phyloP scores from a whole-genome alignment of 2,329 filamentous ascomycete genomes.

The Fusarium solani-melongenae region DNA sequence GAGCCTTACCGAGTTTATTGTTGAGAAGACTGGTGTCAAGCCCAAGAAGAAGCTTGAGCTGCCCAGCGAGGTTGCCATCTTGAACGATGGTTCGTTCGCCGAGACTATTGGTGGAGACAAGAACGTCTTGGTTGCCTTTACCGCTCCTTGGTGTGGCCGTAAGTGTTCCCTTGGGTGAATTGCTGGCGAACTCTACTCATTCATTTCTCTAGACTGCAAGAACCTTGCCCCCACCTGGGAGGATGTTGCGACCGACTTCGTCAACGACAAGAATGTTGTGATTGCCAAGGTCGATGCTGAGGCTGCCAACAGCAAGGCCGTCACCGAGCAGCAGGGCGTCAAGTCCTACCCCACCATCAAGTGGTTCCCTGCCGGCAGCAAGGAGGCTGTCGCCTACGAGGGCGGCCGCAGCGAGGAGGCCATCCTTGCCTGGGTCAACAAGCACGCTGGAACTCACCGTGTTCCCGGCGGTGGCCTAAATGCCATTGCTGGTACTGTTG shows the following conservation, averaged over 20 bases:
- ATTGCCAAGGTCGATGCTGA: constrained; percentile 98
- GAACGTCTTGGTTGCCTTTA: constrained; percentile 94
- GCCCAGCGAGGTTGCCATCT: constrained; percentile 80
- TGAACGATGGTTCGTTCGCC: constrained; percentile 84
- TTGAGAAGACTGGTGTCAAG: constrained; percentile 87
- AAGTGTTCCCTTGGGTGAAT: constrained; percentile 57
- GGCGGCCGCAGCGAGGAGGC: constrained; percentile 81
- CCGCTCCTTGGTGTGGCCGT: constrained; percentile 99
- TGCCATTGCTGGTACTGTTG: constrained; percentile 82
- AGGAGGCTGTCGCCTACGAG: constrained; percentile 75
- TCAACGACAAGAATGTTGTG: constrained; percentile 79
- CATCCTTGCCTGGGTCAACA: constrained; percentile 85
- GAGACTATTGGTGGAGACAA: constrained; percentile 84
- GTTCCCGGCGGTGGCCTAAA: constrained; percentile 83
- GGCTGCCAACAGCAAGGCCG: constrained; percentile 83
- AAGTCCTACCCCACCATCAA: constrained; percentile 96
- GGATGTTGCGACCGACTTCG: constrained; percentile 83
- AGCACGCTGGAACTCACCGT: constrained; percentile 89
- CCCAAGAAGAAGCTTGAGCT: constrained; percentile 79
- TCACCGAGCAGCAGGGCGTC: constrained; percentile 80
- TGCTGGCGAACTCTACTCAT: constrained; percentile 9
- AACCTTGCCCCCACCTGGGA: constrained; percentile 91
- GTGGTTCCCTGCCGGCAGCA: constrained; percentile 91
- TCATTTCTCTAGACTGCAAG: constrained; percentile 85
- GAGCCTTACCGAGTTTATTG: constrained; percentile 81